Conservation (phyloP, 2,329 filamentous ascomycete species). For the Diaporthe vaccinii region DNA sequence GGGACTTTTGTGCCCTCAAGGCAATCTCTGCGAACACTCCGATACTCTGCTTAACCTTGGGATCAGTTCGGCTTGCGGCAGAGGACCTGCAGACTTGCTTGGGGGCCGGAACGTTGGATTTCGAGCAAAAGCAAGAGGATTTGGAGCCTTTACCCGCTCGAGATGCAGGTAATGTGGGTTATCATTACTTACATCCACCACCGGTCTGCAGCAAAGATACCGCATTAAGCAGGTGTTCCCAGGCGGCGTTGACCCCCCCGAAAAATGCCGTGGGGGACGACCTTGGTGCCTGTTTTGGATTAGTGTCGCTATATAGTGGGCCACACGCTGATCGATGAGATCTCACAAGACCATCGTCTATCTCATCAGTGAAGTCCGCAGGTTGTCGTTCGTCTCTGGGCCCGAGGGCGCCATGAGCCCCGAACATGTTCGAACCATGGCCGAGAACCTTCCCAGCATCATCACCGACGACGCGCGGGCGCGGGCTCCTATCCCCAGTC, state of each 20-base stretch:
- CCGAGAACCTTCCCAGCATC: neutral
- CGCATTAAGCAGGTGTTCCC: neutral
- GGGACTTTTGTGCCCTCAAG: neutral
- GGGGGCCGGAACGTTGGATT: neutral
- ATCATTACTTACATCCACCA: neutral
- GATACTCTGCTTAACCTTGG: neutral
- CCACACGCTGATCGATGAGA: neutral
- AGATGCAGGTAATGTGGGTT: neutral
- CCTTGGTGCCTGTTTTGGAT: neutral
- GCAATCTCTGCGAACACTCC: neutral
- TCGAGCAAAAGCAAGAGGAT: neutral
- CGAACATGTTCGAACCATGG: neutral
- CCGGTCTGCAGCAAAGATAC: neutral
- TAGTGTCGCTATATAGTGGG: neutral
- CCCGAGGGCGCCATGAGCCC: conserved; percentile 1
- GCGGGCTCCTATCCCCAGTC: conserved; percentile 18
- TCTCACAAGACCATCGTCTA: neutral
- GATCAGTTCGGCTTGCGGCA: neutral
- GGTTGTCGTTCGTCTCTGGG: neutral
- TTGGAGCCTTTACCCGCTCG: neutral
- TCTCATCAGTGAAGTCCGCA: neutral
- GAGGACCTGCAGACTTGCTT: neutral
- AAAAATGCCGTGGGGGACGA: neutral
- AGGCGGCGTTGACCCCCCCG: neutral
- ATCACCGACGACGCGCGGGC: conserved; percentile 30